Evolutionary conservation across 2,329 filamentous ascomycete genomes (phyloP), one percentile per base, ranked within the genome.

Genomic region (Apiospora marii): DNA sequence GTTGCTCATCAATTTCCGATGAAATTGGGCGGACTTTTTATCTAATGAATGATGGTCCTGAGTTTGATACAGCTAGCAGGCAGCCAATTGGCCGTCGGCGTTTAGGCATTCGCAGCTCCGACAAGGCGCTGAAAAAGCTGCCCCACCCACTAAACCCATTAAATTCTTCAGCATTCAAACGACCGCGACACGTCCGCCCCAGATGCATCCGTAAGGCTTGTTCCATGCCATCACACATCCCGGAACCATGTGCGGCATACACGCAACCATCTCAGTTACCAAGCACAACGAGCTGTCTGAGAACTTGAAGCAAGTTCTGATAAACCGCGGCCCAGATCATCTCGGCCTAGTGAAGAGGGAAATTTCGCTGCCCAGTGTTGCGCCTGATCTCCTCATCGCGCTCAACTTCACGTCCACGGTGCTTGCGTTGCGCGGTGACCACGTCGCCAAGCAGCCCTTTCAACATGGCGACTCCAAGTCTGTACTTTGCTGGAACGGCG

Each of bases 401-500:
- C 37, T 96, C 74, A 87, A 86, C 22, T 93, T 97, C 78, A 89
- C 91, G 16, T 96, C 96, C 8, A 97, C 95, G 0, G 96, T 99
- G 0, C 89, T 98, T n/a, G 92, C 95, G 4, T 86, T 99, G n/a
- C 91, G 96, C 77, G 96, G 96, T 37, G 88, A 91, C 69, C 85
- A 89, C 74, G 80, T 96, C 69, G 90, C 92, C 8, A 80, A 84
- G 46, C 96, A 98, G 81, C 96, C 96, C 1, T 88, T 97, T 4
- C 81, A 88, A 58, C 89, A 92, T 75, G 49, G 79, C 3, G 74
- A 77, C 0, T 87, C 87, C 0, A 86, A 87, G 4, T 94, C 92
- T 0, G 85, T 94, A 0, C 86, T 99, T 2, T 98, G 96, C 87
- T 99, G 96, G 96, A 99, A 99, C 79, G 96, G 96, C 61, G 96